These are phyloP conservation scores for Huntiella savannae DNA, from an alignment of 2,329 filamentous ascomycete genomes.

Conservation along the genomic window DNA sequence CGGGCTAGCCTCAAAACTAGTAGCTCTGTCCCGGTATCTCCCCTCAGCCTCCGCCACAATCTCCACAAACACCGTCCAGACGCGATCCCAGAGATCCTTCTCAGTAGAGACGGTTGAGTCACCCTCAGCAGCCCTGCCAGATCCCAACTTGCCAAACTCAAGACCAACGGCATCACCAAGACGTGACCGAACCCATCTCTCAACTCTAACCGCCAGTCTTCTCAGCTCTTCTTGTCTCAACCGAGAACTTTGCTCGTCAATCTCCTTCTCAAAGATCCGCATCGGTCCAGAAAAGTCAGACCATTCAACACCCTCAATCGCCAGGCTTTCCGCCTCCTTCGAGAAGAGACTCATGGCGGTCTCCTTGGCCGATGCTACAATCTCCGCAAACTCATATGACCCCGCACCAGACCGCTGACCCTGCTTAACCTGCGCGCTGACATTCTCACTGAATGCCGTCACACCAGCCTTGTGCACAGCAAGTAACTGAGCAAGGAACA, in stretches of 20 bases:
- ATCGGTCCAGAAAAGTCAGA: constrained; percentile 71
- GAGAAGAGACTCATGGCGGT: constrained; percentile 58
- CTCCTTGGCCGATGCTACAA: constrained; percentile 67
- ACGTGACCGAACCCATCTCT: constrained; percentile 81
- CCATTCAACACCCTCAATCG: constrained; percentile 69
- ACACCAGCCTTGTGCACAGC: constrained; percentile 83
- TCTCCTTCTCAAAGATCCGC: constrained; percentile 66
- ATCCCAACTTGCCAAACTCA: constrained; percentile 91
- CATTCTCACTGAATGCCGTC: constrained; percentile 66
- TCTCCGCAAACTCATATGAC: constrained; percentile 85
- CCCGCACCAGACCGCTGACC: constrained; percentile 74
- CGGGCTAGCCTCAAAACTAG: constrained; percentile 79
- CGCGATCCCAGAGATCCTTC: constrained; percentile 84
- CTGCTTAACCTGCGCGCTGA: constrained; percentile 68
- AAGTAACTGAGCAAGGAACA: constrained; percentile 75
- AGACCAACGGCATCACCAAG: constrained; percentile 74
- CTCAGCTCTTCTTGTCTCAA: constrained; percentile 93
- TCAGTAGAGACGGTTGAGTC: constrained; percentile 54
- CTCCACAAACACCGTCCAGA: constrained; percentile 71
- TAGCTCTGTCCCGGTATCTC: constrained; percentile 71
- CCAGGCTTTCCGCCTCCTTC: constrained; percentile 51
- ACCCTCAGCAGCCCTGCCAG: constrained; percentile 63
- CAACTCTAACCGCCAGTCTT: constrained; percentile 70
- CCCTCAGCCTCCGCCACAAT: constrained; percentile 72
- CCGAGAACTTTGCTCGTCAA: constrained; percentile 70